Evolutionary conservation across 257 asterid genomes (phyloP), one percentile per base, ranked within the genome.

Genomic region (Solanum medicagineum): DNA sequence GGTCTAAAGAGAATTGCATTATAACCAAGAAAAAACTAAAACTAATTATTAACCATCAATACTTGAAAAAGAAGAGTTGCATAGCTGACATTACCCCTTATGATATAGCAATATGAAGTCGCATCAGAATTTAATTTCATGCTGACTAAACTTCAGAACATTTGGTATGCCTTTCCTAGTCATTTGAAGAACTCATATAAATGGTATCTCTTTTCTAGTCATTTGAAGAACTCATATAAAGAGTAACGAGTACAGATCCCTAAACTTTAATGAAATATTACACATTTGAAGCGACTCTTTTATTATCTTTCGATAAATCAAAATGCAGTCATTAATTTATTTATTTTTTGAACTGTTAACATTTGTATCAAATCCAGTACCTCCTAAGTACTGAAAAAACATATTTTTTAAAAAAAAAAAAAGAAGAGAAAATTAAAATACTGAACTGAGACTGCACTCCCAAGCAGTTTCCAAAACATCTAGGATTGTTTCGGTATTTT

Each of bases 1-100:
- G 91, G 87, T 93, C 99, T 96, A 94, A 68, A 88, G 81, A 86
- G 86, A 85, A 85, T 85, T 60, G 84, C 80, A 63, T 87, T 85
- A 87, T 57, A 80, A 87, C 83, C 87, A 86, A 63, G 70, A 84
- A 14, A 77, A 70, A 74, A 44, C 66, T 44, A 66, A 32, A 83
- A 55, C 80, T 54, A 83, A 59, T 82, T 40, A 47, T 77, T 24
- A 77, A 75, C 62, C 57, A 75, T 24, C 24, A 77, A 77, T 15
- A 49, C n/a, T 16, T 22, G 82, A 77, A 51, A 51, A 51, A 8
- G 63, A 8, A 24, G 26, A 51, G 22, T 22, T 15, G 82, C 57
- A 77, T 22, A 49, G 82, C 57, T 15, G 68, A 53, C 42, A 29
- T 68, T 19, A 56, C 14, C 22, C 29, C 22, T 62, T 65, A 11